Base-by-base conservation (phyloP, 768 basidiomycete species). In the Pleurotus tuoliensis region DNA sequence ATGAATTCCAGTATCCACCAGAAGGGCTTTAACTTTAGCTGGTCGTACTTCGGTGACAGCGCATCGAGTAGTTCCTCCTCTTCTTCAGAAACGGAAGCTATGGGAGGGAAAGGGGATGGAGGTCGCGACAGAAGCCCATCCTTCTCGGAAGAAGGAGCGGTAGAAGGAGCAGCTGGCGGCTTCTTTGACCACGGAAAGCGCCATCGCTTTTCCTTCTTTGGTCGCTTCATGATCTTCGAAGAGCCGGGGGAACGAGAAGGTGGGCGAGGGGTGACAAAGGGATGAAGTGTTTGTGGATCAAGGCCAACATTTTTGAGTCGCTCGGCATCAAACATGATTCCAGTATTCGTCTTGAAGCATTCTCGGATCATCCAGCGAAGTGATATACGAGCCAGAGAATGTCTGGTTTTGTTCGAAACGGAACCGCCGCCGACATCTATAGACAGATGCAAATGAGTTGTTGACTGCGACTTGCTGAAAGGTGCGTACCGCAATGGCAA, bases 1-100 rank as follows among this genome's bases (percentile, higher is more conserved):
- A 83, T 43, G 6, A 80, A 4, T 66, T 92, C 90, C 40, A 91
- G 70, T 34, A 82, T 53, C 90, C 90, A 91, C 90, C 90, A 91
- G 0, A 24, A 43, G 47, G 61, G 71, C 46, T 49, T 40, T 27
- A 67, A 61, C 41, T 61, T 59, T 22, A 91, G 73, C 64, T 87
- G 80, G 64, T 91, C 88, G 59, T 84, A 86, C 1, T 74, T 66
- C 0, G 80, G 82, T 34, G 75, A 71, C 12, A 86, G 54, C 4
- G 82, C 81, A 61, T 90, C 89, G 3, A 67, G 65, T 30, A 87
- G 59, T 30, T 90, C 88, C 58, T 88, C 85, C 12, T 80, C 76
- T 62, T 87, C 87, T 63, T 89, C 82, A 25, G 66, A 71, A 13
- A 55, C 44, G 27, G n/a, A 40, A 16, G 34, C 39, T 13, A 53